Evolutionary conservation across 805 yeast species (phyloP).

Genomic region (Metschnikowia orientalis): DNA sequence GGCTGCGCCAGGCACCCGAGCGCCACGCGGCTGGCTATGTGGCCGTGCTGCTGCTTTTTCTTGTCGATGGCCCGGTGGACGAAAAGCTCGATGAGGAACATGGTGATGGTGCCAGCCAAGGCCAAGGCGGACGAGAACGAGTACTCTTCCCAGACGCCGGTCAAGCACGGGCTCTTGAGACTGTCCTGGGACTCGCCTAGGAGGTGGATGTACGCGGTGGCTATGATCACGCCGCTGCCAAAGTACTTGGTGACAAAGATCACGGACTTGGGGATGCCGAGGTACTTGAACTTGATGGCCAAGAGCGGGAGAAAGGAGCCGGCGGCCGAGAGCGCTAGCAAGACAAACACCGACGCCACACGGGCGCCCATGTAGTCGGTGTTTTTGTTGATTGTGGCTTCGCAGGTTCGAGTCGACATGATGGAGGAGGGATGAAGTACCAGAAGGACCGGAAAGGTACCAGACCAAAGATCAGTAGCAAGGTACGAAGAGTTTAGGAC

Average conservation of each 20-base stretch:
- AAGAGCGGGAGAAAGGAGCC: conserved; percentile 31
- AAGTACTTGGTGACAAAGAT: conserved; percentile 28
- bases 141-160: conserved; percentile 24
- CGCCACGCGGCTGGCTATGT: too few species aligned
- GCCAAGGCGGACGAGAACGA: conserved; percentile 33
- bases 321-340: conserved; percentile 26
- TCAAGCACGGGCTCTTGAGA: conserved; percentile 26
- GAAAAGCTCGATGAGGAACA: conserved; percentile 28
- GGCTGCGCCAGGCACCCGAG: background rate
- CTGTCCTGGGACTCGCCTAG: conserved; percentile 28
- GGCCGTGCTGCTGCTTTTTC: conserved; percentile 4
- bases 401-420: conserved; percentile 4
- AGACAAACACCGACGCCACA: conserved; percentile 28
- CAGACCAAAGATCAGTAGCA: too few species aligned
- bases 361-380: conserved; percentile 22
- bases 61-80: conserved; percentile 10
- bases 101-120: conserved; percentile 26
- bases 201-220: conserved; percentile 34
- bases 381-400: background rate
- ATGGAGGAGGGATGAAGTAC: too few species aligned
- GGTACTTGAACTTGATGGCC: conserved; percentile 18
- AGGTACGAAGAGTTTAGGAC: too few species aligned
- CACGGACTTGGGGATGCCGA: conserved; percentile 24
- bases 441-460: too few species aligned
- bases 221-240: conserved; percentile 35